Conservation (phyloP, 768 basidiomycete genomes). For the Trametes gibbosa region DNA sequence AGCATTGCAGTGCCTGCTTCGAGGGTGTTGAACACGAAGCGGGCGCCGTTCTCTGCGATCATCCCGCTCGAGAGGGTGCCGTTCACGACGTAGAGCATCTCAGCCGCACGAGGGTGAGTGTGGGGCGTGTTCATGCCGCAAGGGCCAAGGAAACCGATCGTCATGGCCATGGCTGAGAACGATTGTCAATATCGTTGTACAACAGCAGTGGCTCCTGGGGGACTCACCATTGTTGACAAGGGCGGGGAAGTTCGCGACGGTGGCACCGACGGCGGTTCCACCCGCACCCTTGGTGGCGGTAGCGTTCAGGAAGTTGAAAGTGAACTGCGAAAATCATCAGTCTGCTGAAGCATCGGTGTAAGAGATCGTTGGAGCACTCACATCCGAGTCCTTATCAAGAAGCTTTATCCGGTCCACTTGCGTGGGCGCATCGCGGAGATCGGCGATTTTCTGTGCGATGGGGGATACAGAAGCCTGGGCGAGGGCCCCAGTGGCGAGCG, state of each 20-base stretch:
- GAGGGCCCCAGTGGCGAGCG: conserved; percentile 14
- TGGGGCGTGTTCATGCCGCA: conserved; percentile 38
- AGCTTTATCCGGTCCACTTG: conserved; percentile 24
- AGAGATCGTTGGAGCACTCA: background rate
- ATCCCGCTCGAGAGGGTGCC: conserved; percentile 29
- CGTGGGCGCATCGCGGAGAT: conserved; percentile 22
- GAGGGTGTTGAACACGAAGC: conserved; percentile 28
- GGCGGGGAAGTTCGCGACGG: conserved; percentile 28
- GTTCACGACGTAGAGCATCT: conserved; percentile 32
- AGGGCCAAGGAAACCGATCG: conserved; percentile 29
- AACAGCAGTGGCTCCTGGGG: no score
- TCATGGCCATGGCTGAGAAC: conserved; percentile 23
- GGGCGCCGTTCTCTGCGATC: conserved; percentile 31
- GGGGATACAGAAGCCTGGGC: conserved; percentile 12
- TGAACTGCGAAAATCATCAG: conserved; percentile 17
- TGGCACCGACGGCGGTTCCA: conserved; percentile 27
- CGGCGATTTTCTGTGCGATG: conserved; percentile 15
- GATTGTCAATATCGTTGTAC: background rate
- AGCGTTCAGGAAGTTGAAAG: conserved; percentile 30
- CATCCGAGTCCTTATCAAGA: conserved; percentile 22
- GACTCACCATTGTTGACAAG: conserved; percentile 26
- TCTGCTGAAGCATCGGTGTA: background rate
- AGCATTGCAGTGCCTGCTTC: conserved; percentile 23
- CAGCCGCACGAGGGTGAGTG: conserved; percentile 35
- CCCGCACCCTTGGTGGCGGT: conserved; percentile 22